Conservation (phyloP, 2,329 filamentous ascomycete species). For the Aspergillus proliferans region DNA sequence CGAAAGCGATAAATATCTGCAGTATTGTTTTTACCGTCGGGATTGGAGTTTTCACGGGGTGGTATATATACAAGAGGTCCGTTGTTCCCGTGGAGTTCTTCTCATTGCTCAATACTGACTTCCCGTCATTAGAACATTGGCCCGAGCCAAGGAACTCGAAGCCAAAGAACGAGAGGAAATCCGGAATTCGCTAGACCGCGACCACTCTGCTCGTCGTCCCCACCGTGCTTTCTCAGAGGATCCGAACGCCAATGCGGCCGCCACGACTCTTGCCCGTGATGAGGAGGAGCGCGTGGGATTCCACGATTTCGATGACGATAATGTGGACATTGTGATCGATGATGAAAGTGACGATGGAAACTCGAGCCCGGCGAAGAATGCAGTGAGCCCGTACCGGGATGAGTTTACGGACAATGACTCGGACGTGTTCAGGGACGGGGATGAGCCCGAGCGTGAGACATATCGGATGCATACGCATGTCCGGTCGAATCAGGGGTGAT, state of each 20-base stretch:
- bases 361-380: slow-evolving; percentile 16
- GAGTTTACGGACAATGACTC: slow-evolving; percentile 51
- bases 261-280: slow-evolving; percentile 35
- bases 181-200: slow-evolving; percentile 27
- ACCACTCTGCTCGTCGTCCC: slow-evolving; percentile 29
- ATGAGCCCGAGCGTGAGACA: slow-evolving; percentile 32
- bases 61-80: slow-evolving; percentile 70
- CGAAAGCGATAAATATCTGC: slow-evolving; percentile 76
- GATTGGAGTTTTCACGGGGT: slow-evolving; percentile 70
- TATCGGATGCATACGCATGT: slow-evolving; percentile 38
- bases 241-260: slow-evolving; percentile 34
- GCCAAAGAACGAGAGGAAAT: slow-evolving; percentile 40
- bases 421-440: slow-evolving; percentile 40
- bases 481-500: slow-evolving; percentile 2
- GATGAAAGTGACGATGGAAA: slow-evolving; percentile 30
- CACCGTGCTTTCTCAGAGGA: slow-evolving; percentile 34
- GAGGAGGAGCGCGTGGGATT: slow-evolving; percentile 41
- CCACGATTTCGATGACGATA: slow-evolving; percentile 33
- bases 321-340: slow-evolving; percentile 39
- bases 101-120: not conserved
- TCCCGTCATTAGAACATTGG: slow-evolving; percentile 36
- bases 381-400: slow-evolving; percentile 45
- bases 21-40: slow-evolving; percentile 67
- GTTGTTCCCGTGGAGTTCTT: not conserved
- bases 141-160: slow-evolving; percentile 45